Evolutionary conservation across 805 yeast genomes (phyloP).

Genomic region (Metschnikowia koreensis): DNA sequence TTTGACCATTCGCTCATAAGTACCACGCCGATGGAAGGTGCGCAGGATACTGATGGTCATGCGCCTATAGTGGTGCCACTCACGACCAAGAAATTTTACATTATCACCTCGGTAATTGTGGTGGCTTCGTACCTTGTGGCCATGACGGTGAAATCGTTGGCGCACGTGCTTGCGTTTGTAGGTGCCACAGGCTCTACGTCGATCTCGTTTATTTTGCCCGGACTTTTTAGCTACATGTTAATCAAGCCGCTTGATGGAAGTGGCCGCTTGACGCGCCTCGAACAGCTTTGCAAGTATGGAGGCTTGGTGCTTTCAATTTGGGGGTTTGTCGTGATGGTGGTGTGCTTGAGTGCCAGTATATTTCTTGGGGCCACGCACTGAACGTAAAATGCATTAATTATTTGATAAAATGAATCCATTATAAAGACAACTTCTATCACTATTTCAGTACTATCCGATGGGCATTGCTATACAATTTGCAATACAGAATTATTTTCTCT

Average conservation of each 20-base stretch:
- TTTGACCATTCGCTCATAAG: conserved; percentile 40
- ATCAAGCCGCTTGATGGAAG: conserved; percentile 47
- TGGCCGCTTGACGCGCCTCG: conserved; percentile 25
- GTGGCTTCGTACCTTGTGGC: conserved; percentile 62
- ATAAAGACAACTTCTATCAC: background rate
- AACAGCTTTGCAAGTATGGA: conserved; percentile 38
- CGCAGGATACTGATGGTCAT: conserved; percentile 46
- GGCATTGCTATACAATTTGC: background rate
- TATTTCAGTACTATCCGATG: background rate
- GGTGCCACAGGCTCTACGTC: conserved; percentile 94
- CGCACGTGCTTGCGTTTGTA: conserved; percentile 78
- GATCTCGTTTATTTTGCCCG: conserved; percentile 87
- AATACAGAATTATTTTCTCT: too few relatives aligned
- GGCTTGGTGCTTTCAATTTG: conserved; percentile 59
- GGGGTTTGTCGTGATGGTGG: conserved; percentile 69
- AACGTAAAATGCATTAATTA: background rate
- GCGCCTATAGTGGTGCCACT: conserved; percentile 42
- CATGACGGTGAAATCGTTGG: conserved; percentile 65
- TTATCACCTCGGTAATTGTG: conserved; percentile 37
- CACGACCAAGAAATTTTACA: conserved; percentile 23
- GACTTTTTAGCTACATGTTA: conserved; percentile 75
- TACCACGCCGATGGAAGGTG: conserved; percentile 47
- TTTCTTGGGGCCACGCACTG: conserved; percentile 41
- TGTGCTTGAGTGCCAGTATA: conserved; percentile 58
- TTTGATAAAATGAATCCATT: too few relatives aligned